These are phyloP conservation scores for Suhomyces chickasaworum DNA, from an alignment of 1,139 yeast genomes.

Conservation along the genomic window DNA sequence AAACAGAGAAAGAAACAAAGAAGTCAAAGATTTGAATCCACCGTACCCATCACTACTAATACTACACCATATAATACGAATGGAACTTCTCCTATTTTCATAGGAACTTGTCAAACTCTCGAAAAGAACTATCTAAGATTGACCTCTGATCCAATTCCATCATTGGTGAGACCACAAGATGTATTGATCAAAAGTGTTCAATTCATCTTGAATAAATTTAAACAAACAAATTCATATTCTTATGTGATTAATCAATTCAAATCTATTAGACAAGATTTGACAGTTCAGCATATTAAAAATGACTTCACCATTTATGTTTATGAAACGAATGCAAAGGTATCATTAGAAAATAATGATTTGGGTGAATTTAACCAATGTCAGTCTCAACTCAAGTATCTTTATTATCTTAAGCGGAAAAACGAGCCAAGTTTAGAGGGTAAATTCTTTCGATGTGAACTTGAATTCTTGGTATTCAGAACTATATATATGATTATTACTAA, in stretches of 20 bases:
- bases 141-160: conserved; percentile 91
- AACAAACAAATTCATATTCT: conserved; percentile 58
- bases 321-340: conserved; percentile 85
- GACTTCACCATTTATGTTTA: conserved; percentile 79
- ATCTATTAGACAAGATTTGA: conserved; percentile 87
- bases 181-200: conserved; percentile 62
- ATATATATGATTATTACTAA: conserved; percentile 79
- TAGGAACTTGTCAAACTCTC: conserved; percentile 65
- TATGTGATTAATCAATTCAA: conserved; percentile 89
- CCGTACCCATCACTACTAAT: conserved; percentile 3
- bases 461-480: conserved; percentile 75
- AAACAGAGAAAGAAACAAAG: conserved; percentile 46
- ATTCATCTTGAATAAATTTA: conserved; percentile 57
- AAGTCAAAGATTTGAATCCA: conserved; percentile 52
- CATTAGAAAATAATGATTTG: conserved; percentile 76
- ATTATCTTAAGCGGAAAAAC: conserved; percentile 32
- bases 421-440: conserved; percentile 6
- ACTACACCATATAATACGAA: conserved; percentile 6
- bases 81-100: conserved; percentile 29
- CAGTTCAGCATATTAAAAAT: conserved; percentile 86
- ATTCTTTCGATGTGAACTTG: conserved; percentile 41
- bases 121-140: conserved; percentile 82
- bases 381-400: conserved; percentile 69
- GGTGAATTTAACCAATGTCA: conserved; percentile 97
- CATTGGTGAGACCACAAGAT: conserved; percentile 70